These are phyloP conservation scores for Alloteropsis semialata DNA, from an alignment of 176 grass and related monocot genomes.

Conservation along the genomic window DNA sequence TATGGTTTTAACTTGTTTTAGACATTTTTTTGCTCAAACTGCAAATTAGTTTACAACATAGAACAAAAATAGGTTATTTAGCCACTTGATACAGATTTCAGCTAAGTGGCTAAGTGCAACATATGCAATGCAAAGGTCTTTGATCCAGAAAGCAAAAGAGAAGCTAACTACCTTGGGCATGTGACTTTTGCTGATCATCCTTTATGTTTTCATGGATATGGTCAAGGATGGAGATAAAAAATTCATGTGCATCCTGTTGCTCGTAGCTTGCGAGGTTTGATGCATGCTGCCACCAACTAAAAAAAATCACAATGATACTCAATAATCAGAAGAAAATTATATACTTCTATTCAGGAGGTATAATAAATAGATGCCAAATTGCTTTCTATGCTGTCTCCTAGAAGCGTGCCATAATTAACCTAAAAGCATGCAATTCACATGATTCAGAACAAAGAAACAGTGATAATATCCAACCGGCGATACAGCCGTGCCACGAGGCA, in stretches of 20 bases:
- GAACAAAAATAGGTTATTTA: neutral
- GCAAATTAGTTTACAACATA: neutral
- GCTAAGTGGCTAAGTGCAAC: slow-evolving; percentile 7
- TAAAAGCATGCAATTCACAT: slow-evolving; percentile 8
- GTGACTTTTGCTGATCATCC: slow-evolving; percentile 63
- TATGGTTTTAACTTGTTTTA: neutral
- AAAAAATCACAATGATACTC: slow-evolving; percentile 33
- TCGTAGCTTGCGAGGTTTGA: slow-evolving; percentile 95
- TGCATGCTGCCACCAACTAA: slow-evolving; percentile 94
- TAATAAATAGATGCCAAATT: slow-evolving; percentile 6
- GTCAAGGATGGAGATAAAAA: slow-evolving; percentile 97
- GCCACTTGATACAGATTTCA: neutral
- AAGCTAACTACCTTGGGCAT: slow-evolving; percentile 53
- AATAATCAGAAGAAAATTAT: slow-evolving; percentile 44
- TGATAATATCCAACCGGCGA: neutral
- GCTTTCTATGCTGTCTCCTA: neutral
- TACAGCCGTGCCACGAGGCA: neutral
- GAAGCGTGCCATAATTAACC: slow-evolving; percentile 6
- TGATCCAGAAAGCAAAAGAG: slow-evolving; percentile 27
- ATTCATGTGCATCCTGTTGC: slow-evolving; percentile 98
- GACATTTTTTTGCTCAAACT: neutral
- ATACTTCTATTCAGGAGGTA: slow-evolving; percentile 4
- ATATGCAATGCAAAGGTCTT: slow-evolving; percentile 28
- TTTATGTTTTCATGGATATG: slow-evolving; percentile 97
- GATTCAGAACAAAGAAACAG: neutral